These are phyloP conservation scores for Eustoma russellianum DNA, from an alignment of 257 asterid genomes.

Conservation along the genomic window DNA sequence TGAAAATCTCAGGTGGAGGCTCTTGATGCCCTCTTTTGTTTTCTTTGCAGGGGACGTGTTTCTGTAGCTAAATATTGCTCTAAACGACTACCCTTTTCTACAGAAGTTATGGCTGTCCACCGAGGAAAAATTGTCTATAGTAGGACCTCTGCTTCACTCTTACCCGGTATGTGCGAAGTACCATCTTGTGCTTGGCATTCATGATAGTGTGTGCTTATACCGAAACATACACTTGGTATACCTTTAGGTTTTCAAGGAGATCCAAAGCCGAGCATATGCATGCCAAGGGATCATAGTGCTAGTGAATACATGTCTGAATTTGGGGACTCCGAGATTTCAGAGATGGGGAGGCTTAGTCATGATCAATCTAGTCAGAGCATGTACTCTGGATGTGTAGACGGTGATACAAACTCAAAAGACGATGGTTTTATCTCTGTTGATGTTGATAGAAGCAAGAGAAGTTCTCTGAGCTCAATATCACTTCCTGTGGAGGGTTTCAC, in stretches of 20 bases:
- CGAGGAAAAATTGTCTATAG: conserved; percentile 62
- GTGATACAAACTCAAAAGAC: conserved; percentile 24
- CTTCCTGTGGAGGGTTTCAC: conserved; percentile 61
- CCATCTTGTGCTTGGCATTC: too few relatives aligned
- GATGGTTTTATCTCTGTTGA: conserved; percentile 18
- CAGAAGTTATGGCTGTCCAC: conserved; percentile 70
- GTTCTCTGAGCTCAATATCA: conserved; percentile 53
- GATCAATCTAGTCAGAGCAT: conserved; percentile 26
- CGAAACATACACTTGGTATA: not conserved
- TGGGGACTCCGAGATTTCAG: conserved; percentile 58
- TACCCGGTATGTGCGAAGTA: conserved; percentile 33
- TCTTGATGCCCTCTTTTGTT: not conserved
- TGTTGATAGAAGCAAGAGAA: conserved; percentile 25
- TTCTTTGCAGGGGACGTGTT: conserved; percentile 46
- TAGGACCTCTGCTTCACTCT: conserved; percentile 30
- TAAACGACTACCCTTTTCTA: conserved; percentile 44
- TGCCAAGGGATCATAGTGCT: conserved; percentile 12
- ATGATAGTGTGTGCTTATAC: not conserved
- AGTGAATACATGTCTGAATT: conserved; percentile 48
- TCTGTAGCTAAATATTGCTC: conserved; percentile 84
- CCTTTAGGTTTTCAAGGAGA: conserved; percentile 29
- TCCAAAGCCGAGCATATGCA: conserved; percentile 42
- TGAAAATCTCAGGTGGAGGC: not conserved
- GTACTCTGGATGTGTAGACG: too few relatives aligned
- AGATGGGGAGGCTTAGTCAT: conserved; percentile 41